Base-by-base conservation (phyloP, 2,329 filamentous ascomycete genomes). In the Clonostachys solani region DNA sequence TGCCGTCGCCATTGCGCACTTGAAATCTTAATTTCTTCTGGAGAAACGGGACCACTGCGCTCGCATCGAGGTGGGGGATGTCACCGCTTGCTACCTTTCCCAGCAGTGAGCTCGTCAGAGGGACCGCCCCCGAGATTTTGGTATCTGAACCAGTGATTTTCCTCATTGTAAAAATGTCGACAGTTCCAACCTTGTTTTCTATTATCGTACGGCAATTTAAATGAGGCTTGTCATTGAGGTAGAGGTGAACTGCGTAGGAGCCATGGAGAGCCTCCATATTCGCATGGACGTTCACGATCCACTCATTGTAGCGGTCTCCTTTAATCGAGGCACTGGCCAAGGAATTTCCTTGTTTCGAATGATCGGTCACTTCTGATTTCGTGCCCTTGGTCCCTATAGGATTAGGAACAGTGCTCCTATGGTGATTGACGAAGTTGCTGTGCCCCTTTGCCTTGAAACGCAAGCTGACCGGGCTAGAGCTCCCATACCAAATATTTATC, bases 241-340 rank as follows among this genome's bases (percentile, higher is more conserved):
- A 92, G 49, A 92, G 69, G 58, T 85, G 80, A 17, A 92, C 69
- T 1, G 52, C 54, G 46, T 85, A 89, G 0, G 84, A 80, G 2
- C 75, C 78, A 12, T 76, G 70, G 9, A 87, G 63, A 3, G 80
- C 80, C 48, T 80, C 76, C 51, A 82, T 84, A 46, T 74, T 70
- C 4, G 47, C 37, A 9, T 42, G 43, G 15, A 49, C 23, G 35
- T 47, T 45, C 18, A 37, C 45, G 12, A 36, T 47, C 43, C 18
- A 47, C 17, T 40, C 43, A 41, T 46, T 48, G 56, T 83, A 81
- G 10, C 59, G 58, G 41, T 64, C 63, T 12, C 71, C 55, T 3
- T 61, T 58, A 35, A 76, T 61, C 23, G 7, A 75, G 57, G 23
- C 56, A 49, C 4, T 57, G 53, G 4, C 47, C 33, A 29, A 29